A percentile compares a stretch with the other conserved stretches of the same genome.
These are phyloP conservation scores for Fusarium lateritium DNA, from an alignment of 2,329 filamentous ascomycete species.

Conservation along the genomic window DNA sequence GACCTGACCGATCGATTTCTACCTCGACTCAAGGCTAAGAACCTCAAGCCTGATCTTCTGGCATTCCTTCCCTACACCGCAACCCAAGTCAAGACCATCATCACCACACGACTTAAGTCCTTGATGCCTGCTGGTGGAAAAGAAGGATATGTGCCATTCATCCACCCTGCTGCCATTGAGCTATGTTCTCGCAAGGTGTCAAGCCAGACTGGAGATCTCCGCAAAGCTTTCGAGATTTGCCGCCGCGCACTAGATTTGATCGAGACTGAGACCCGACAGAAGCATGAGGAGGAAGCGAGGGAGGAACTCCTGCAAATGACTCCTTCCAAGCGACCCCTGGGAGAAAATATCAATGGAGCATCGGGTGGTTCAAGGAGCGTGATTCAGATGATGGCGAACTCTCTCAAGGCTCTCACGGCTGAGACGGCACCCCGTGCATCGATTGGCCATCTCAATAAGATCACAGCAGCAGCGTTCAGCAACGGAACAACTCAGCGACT, in stretches of 20 bases:
- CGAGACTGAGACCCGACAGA: slow-evolving; percentile 85
- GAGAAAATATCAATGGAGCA: slow-evolving; percentile 83
- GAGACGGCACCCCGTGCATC: slow-evolving; percentile 89
- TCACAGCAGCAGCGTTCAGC: slow-evolving; percentile 90
- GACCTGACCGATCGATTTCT: slow-evolving; percentile 96
- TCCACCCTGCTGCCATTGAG: slow-evolving; percentile 94
- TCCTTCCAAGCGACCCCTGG: slow-evolving; percentile 82
- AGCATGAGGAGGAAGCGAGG: slow-evolving; percentile 74
- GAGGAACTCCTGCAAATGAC: slow-evolving; percentile 72
- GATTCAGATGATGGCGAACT: slow-evolving; percentile 65
- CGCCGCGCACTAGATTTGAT: slow-evolving; percentile 90
- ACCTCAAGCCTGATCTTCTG: slow-evolving; percentile 89
- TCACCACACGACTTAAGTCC: slow-evolving; percentile 85
- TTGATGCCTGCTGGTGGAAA: slow-evolving; percentile 71
- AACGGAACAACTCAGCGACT: slow-evolving; percentile 90
- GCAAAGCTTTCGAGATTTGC: slow-evolving; percentile 96
- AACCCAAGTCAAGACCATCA: slow-evolving; percentile 87
- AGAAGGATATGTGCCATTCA: slow-evolving; percentile 81
- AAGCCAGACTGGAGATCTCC: slow-evolving; percentile 92
- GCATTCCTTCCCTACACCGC: slow-evolving; percentile 95
- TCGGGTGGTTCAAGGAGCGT: slow-evolving; percentile 59
- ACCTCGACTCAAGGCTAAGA: slow-evolving; percentile 91
- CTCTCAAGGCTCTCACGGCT: slow-evolving; percentile 75
- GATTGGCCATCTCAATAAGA: slow-evolving; percentile 91
- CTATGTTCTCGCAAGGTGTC: slow-evolving; percentile 96